Base-by-base conservation (phyloP, 495 filamentous ascomycete genomes). In the Trichoderma gamsii region DNA sequence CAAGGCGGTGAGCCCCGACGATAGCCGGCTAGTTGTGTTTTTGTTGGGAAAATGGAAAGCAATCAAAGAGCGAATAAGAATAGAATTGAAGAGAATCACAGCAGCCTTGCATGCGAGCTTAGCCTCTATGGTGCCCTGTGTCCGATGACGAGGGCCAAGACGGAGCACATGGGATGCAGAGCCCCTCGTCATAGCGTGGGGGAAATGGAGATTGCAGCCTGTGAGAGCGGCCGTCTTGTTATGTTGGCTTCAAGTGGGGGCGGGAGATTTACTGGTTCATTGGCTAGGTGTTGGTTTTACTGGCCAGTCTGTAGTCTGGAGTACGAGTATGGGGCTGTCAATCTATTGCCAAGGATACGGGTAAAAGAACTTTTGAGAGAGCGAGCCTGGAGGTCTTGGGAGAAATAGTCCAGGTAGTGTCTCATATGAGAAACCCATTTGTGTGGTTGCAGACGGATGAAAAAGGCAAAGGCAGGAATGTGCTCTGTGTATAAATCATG, bases 121-220 rank as follows among this genome's bases (percentile, higher is more conserved):
- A 25, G 25, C 21, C 21, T 5, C 51, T 56, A 56, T 56, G 1
- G 25, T 61, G 16, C 23, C n/a, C 16, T 32, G 23, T 18, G 9
- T 13, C 25, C 25, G 56, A 61, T 61, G 56, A 61, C 56, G 56
- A 29, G 25, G 23, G 56, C 56, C 56, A 61, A 61, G 56, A 61
- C 8, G 5, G 8, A 21, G 35, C 3, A 9, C 35, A 38, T 38
- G 35, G 35, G 35, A 23, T 21, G 25, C 18, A 23, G 16, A 52
- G 6, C 18, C 12, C 51, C 18, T 56, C 51, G 27, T 15, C 25
- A 29, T 32, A 12, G 25, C 29, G 27, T 18, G 23, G 8, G 12
- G 25, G 25, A 61, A 61, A 9, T 29, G 12, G 52, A 4, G 29
- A 29, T 29, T 29, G 29, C 29, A 11, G 21, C 52, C 52, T 18